Conservation (phyloP, 140 eudicot genomes). For the Cichorium intybus region DNA sequence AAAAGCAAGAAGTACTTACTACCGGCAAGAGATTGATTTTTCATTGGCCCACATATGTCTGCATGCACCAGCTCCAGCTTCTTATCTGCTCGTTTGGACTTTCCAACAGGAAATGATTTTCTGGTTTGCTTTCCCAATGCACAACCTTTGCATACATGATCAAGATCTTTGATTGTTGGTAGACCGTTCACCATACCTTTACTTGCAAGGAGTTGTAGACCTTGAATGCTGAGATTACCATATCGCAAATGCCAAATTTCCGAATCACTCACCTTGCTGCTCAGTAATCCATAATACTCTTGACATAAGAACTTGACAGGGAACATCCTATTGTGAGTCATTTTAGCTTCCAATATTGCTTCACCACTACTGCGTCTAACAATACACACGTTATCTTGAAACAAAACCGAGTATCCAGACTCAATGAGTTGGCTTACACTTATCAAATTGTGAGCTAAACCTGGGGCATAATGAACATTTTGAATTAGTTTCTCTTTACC, state of each 20-base stretch:
- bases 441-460: slow-evolving; percentile 11
- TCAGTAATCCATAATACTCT: neutral
- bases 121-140: slow-evolving; percentile 8
- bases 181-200: slow-evolving; percentile 6
- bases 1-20: neutral
- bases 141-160: slow-evolving; percentile 3
- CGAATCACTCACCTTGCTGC: too few species aligned
- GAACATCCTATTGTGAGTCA: neutral
- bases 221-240: neutral
- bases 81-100: neutral
- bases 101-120: neutral
- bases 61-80: slow-evolving; percentile 6
- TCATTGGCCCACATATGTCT: neutral
- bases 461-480: slow-evolving; percentile 14
- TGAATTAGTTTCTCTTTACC: neutral
- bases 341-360: neutral
- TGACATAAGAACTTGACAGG: neutral
- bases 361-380: neutral
- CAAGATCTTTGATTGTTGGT: neutral
- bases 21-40: neutral
- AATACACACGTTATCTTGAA: neutral
- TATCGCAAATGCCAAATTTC: slow-evolving; percentile 10
- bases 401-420: neutral
- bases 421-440: slow-evolving; percentile 21
- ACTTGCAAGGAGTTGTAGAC: neutral